Base-by-base conservation (phyloP, 2,329 filamentous ascomycete species). In the Xylariaceae sp. region DNA sequence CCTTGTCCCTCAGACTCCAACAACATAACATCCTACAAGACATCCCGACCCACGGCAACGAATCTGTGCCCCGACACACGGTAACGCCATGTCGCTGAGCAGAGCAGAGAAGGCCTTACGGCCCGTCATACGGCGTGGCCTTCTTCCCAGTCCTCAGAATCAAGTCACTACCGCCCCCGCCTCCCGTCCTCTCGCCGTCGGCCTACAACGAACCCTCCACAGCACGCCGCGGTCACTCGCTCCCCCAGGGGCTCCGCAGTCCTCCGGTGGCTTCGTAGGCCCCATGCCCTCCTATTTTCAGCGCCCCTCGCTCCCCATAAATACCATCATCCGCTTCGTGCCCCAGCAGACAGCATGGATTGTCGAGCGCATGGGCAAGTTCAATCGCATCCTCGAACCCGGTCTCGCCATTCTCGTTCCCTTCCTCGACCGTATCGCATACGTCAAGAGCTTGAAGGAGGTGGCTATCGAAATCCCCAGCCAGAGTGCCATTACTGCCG, bases 321-420 rank as follows among this genome's bases (percentile, higher is more conserved):
- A 99, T 74, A 99, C 94, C 3, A 79, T 99, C 60, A 79, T 99
- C 65, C 89, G 92, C 57, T 99, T 97, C 73, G 94, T 99, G 42
- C 94, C 94, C n/a, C 94, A 99, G 74, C 94, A 99, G 77, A 97
- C 60, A 65, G 94, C 94, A 72, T 99, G 94, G 94, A 92, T 99
- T 56, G 94, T 99, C 54, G 94, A 99, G 81, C 91, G 94, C 69
- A 99, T 99, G 94, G 94, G 94, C 67, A 94, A 91, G 74, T 99
- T 96, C 77, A 87, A 89, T 74, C 83, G 91, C 57, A 96, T 99
- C 67, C 77, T 99, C 49, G 84, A 96, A 66, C 94, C 94, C 3
- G 94, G 94, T 54, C 78, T 99, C 59, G 91, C 94, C 27, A 80
- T 99, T 60, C 75, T 99, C 63, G 80, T 94, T 52, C 94, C 94